These are phyloP conservation scores for Phaseolus lunatus DNA, from an alignment of 306 rosid genomes.

Conservation along the genomic window DNA sequence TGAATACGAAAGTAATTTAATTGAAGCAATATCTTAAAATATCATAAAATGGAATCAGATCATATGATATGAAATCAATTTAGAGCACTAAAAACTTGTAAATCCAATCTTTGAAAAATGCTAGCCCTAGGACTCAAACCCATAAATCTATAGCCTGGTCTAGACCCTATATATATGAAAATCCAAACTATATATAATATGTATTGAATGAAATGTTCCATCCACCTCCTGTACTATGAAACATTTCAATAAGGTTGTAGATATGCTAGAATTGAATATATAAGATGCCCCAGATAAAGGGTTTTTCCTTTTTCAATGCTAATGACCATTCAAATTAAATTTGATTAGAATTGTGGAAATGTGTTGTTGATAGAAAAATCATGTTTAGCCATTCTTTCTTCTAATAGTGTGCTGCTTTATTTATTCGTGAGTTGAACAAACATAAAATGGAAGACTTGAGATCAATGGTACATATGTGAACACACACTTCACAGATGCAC, in stretches of 20 bases:
- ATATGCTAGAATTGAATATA: slow-evolving; percentile 8
- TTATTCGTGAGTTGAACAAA: not conserved
- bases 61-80: not conserved
- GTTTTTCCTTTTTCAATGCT: not conserved
- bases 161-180: not conserved
- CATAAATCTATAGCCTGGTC: not conserved
- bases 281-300: not conserved
- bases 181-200: not conserved
- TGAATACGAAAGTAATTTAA: not conserved
- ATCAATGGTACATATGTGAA: not conserved
- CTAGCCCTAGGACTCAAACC: not conserved
- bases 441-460: not conserved
- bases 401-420: not conserved
- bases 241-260: slow-evolving; percentile 13
- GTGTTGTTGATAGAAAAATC: slow-evolving; percentile 4
- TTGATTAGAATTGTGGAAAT: not conserved
- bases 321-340: not conserved
- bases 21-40: not conserved
- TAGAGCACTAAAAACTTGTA: not conserved
- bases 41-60: not conserved
- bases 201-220: not conserved
- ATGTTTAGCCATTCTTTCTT: slow-evolving; percentile 11
- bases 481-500: not conserved
- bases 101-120: not conserved
- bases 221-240: not conserved